Conservation (phyloP, 164 flowering plant species). For the Nymphaea colorata region DNA sequence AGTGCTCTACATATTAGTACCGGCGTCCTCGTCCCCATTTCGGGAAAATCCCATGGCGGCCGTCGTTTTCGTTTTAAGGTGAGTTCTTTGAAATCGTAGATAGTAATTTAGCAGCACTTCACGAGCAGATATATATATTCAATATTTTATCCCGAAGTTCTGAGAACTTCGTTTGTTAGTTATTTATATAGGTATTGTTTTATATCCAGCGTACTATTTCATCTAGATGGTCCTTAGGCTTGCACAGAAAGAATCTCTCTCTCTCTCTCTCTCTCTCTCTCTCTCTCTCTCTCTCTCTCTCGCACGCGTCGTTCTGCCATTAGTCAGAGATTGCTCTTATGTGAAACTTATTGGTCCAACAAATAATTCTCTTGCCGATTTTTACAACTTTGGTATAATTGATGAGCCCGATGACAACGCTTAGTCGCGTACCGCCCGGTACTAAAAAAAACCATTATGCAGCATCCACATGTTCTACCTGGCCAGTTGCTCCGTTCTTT, state of each 20-base stretch:
- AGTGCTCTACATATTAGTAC: constrained; percentile 41
- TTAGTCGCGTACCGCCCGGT: too few species aligned
- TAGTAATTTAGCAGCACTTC: too few species aligned
- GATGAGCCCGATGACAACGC: too few species aligned
- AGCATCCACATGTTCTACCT: too few species aligned
- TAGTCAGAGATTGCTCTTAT: too few species aligned
- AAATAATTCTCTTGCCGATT: too few species aligned
- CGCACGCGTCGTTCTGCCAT: too few species aligned
- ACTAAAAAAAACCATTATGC: too few species aligned
- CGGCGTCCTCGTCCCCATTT: constrained; percentile 49
- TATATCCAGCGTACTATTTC: neutral
- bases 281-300: neutral
- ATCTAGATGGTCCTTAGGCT: neutral
- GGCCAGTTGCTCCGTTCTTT: too few species aligned
- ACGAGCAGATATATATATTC: neutral
- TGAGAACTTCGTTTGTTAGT: neutral
- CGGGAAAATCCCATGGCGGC: constrained; percentile 35
- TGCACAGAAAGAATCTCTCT: neutral
- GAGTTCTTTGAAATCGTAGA: constrained; percentile 4
- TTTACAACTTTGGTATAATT: too few species aligned
- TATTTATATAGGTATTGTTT: neutral
- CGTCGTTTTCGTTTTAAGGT: constrained; percentile 77
- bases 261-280: neutral
- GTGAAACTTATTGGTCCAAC: too few species aligned
- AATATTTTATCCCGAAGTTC: neutral